Percentiles rank a stretch among this genome's conserved stretches.
Evolutionary conservation across 176 grass and related monocot species (phyloP).

Genomic region (Alloteropsis semialata): DNA sequence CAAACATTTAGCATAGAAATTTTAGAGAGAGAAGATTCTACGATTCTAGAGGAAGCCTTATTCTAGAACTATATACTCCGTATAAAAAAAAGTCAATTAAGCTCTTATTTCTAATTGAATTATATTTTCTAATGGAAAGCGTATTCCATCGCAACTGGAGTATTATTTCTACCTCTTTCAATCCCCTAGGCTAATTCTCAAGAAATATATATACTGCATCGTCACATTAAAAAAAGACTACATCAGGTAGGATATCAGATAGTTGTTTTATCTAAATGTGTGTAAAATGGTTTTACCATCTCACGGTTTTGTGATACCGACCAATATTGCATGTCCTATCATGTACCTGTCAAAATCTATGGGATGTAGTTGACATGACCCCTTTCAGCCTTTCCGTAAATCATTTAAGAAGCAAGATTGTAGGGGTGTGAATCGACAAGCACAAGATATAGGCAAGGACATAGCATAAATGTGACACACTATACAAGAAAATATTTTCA

Average conservation of each 20-base stretch:
- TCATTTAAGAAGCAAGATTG: not conserved
- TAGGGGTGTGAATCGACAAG: not conserved
- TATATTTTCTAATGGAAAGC: too few relatives aligned
- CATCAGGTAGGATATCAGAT: not conserved
- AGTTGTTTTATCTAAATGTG: too few relatives aligned
- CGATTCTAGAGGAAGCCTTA: not conserved
- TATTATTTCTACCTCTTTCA: not conserved
- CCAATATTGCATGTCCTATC: not conserved
- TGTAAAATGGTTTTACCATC: not conserved
- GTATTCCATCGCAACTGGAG: too few relatives aligned
- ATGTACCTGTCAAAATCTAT: not conserved
- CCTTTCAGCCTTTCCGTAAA: not conserved
- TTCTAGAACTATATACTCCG: not conserved
- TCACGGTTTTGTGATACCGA: not conserved
- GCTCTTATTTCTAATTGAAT: too few relatives aligned
- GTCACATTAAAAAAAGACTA: too few relatives aligned
- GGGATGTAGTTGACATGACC: not conserved
- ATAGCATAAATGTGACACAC: not conserved
- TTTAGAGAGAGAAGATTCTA: not conserved
- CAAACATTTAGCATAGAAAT: not conserved
- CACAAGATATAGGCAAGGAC: not conserved
- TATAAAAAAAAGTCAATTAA: too few relatives aligned
- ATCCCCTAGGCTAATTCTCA: not conserved
- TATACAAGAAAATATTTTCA: not conserved
- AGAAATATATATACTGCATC: not conserved